Base-by-base conservation (phyloP, 108 stramenopile genomes). In the Stephanodiscus triporus region DNA sequence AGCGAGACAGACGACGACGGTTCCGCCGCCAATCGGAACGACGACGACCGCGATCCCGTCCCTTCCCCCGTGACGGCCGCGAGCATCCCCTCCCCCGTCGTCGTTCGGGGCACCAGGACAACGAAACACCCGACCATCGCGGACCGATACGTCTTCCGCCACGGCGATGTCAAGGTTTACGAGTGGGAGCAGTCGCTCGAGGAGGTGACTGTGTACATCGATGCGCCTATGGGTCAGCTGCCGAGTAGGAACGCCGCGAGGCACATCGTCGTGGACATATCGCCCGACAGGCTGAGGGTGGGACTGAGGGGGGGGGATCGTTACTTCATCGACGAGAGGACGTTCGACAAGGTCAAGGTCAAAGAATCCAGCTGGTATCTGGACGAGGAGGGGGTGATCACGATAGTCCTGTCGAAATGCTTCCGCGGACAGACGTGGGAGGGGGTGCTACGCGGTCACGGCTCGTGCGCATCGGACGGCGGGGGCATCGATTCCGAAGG, bases 121-220 rank as follows among this genome's bases (percentile, higher is more conserved):
- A 76, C 68, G 68, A 86, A 88, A 43, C 82, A 88, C 54, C 32
- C 77, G 16, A 77, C 62, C 16, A 77, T 60, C 48, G 63, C 78
- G 14, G 85, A 87, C 24, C 88, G 95, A 16, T 89, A 85, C 68
- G 63, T 85, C 26, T 94, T 89, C 77, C 66, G 87, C 66, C 86
- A 82, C 72, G 50, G 37, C 34, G 92, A 90, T 9, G 71, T 77
- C 11, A 74, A 81, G 26, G 72, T 99, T 0, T 99, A 98, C 77
- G 96, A 98, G 68, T 99, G 97, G 96, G 97, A 98, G 54, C 98
- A 99, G 86, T 84, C 85, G 1, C 72, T 98, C 71, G 91, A 97
- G 37, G 87, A 97, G 59, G 92, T 98, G 10, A 96, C 84, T 45
- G 76, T 99, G 40, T 93, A 89, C 84, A 81, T 96, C 53, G 82